Percentiles rank a stretch among this genome's conserved stretches.
phyloP scores from a whole-genome alignment of 208 protist species.

The Herpetomonas tarakana region DNA sequence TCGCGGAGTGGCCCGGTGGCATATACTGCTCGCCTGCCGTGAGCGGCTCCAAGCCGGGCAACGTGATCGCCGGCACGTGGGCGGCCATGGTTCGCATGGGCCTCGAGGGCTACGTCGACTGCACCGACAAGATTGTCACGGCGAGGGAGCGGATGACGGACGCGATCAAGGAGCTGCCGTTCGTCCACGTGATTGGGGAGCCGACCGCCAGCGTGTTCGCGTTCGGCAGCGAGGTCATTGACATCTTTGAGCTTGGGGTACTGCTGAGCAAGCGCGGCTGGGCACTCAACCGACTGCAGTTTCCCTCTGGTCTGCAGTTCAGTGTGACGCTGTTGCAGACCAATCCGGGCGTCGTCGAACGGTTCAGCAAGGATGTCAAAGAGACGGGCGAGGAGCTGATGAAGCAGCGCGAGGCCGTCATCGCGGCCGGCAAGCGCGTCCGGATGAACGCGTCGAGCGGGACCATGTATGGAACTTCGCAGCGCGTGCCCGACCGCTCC shows the following conservation, averaged over 20 bases:
- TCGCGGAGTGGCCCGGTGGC: constrained; percentile 96
- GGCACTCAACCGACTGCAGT: constrained; percentile 94
- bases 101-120: constrained; percentile 79
- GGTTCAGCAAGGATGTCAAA: constrained; percentile 77
- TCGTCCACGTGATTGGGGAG: constrained; percentile 84
- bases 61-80: constrained; percentile 95
- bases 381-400: constrained; percentile 43
- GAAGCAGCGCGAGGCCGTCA: constrained; percentile 25
- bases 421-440: constrained; percentile 34
- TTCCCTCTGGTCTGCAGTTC: constrained; percentile 91
- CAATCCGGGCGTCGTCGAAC: constrained; percentile 50
- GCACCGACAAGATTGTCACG: constrained; percentile 73
- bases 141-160: constrained; percentile 74
- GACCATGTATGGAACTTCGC: constrained; percentile 93
- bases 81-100: constrained; percentile 95
- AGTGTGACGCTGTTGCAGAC: constrained; percentile 90
- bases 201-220: constrained; percentile 86
- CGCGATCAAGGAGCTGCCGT: constrained; percentile 59
- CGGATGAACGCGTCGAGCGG: constrained; percentile 33
- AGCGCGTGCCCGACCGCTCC: constrained; percentile 86
- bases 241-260: constrained; percentile 91
- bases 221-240: constrained; percentile 75
- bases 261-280: constrained; percentile 87
- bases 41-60: constrained; percentile 94
- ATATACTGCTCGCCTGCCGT: constrained; percentile 98